These are phyloP conservation scores for Umbelopsis vinacea DNA, from an alignment of 192 early-diverging fungal species.

Conservation along the genomic window DNA sequence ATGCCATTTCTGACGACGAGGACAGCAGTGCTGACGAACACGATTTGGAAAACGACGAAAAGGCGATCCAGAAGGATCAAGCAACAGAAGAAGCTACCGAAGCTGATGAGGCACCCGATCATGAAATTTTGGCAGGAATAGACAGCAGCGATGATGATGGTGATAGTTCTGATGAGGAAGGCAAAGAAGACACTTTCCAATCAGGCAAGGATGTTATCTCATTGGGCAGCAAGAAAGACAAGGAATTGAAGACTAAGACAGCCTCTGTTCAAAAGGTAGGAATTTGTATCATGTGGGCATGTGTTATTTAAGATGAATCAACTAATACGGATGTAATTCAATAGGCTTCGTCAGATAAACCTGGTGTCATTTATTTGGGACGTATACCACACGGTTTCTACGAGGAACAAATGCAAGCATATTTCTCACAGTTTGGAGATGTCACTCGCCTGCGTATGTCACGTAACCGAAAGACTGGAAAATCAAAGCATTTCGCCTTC, in stretches of 20 bases:
- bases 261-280: slow-evolving; percentile 36
- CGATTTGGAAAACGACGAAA: slow-evolving; percentile 36
- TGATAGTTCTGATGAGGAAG: slow-evolving; percentile 34
- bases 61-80: slow-evolving; percentile 13
- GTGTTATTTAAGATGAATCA: background rate
- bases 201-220: slow-evolving; percentile 25
- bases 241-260: slow-evolving; percentile 42
- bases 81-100: slow-evolving; percentile 28
- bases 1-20: slow-evolving; percentile 38
- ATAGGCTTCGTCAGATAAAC: slow-evolving; percentile 26
- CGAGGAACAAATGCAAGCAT: slow-evolving; percentile 87
- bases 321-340: background rate
- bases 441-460: slow-evolving; percentile 79
- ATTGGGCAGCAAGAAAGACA: slow-evolving; percentile 30
- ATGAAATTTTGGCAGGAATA: slow-evolving; percentile 40
- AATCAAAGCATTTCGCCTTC: slow-evolving; percentile 92
- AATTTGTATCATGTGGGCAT: slow-evolving; percentile 2
- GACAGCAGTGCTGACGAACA: slow-evolving; percentile 33
- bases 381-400: slow-evolving; percentile 96
- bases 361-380: slow-evolving; percentile 88
- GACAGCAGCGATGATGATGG: slow-evolving; percentile 34
- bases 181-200: slow-evolving; percentile 22
- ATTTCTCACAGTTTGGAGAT: slow-evolving; percentile 94
- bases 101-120: slow-evolving; percentile 48
- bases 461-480: slow-evolving; percentile 91